Percentiles rank a stretch among this genome's conserved stretches.
These are phyloP conservation scores for Friedmanniomyces simplex DNA, from an alignment of 495 filamentous ascomycete species.

Conservation along the genomic window DNA sequence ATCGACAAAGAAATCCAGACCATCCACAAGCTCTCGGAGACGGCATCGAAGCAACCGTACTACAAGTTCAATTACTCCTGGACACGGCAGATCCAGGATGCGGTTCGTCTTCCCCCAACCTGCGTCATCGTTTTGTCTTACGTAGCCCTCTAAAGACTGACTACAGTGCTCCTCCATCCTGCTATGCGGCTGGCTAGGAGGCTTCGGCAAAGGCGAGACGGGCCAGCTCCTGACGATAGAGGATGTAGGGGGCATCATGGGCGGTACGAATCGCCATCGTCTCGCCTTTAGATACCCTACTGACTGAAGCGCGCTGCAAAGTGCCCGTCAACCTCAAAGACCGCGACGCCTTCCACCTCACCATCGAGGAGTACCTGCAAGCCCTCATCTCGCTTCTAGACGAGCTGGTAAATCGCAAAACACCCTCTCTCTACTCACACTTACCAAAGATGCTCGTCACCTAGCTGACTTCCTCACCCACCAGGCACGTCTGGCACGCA, in stretches of 20 bases:
- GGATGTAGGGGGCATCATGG: constrained; percentile 65
- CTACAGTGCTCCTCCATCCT: constrained; percentile 43
- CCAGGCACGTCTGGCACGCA: constrained; percentile 78
- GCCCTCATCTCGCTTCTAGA: constrained; percentile 77
- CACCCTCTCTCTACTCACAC: no score
- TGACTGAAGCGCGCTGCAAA: constrained; percentile 34
- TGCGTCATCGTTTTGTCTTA: background rate
- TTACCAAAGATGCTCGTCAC: background rate
- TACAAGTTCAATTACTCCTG: constrained; percentile 90
- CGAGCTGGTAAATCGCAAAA: constrained; percentile 51
- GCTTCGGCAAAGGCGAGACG: constrained; percentile 38
- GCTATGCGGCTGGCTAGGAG: constrained; percentile 68
- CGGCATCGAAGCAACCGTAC: constrained; percentile 78
- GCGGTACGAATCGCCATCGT: constrained; percentile 37
- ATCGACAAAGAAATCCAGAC: constrained; percentile 48
- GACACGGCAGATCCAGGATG: constrained; percentile 75
- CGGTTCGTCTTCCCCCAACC: constrained; percentile 37
- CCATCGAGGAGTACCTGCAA: constrained; percentile 92
- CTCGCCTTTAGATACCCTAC: background rate
- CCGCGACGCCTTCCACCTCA: constrained; percentile 81
- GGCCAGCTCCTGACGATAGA: constrained; percentile 76
- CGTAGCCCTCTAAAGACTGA: constrained; percentile 7
- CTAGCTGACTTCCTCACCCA: background rate
- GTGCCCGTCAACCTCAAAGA: constrained; percentile 95
- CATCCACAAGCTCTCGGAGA: constrained; percentile 50